phyloP scores from a whole-genome alignment of 345 rosid genomes.

The Aquilaria malaccensis region DNA sequence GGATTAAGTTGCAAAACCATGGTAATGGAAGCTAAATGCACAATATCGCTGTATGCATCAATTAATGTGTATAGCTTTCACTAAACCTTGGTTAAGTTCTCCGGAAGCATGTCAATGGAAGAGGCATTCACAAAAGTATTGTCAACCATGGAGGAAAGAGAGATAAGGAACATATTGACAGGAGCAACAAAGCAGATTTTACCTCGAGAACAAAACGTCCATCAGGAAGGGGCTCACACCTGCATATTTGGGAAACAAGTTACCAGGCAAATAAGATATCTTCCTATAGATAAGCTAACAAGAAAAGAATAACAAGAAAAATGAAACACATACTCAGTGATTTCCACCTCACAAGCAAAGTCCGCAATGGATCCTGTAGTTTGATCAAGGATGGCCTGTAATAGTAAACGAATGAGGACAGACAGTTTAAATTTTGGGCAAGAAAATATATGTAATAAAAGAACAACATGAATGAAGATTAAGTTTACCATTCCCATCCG shows the following conservation, averaged over 20 bases:
- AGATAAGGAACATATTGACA: not conserved
- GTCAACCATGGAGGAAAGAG: not conserved
- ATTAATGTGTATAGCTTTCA: no score
- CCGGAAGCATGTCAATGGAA: no score
- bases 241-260: conserved; percentile 17
- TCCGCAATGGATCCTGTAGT: conserved; percentile 64
- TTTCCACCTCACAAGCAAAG: conserved; percentile 96
- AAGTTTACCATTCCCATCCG: conserved; percentile 92
- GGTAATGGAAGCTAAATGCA: no score
- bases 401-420: conserved; percentile 6
- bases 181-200: conserved; percentile 7
- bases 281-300: not conserved
- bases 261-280: not conserved
- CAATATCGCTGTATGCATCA: no score
- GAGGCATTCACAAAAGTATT: no score
- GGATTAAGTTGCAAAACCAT: no score
- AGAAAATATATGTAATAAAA: not conserved
- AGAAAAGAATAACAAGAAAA: conserved; percentile 1
- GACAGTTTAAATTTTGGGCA: conserved; percentile 3
- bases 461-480: conserved; percentile 13
- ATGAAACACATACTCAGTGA: conserved; percentile 67
- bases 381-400: conserved; percentile 72
- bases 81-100: no score
- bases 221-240: conserved; percentile 95
- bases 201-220: conserved; percentile 90